These are phyloP conservation scores for Penicillium soppii DNA, from an alignment of 495 filamentous ascomycete genomes.

Conservation along the genomic window DNA sequence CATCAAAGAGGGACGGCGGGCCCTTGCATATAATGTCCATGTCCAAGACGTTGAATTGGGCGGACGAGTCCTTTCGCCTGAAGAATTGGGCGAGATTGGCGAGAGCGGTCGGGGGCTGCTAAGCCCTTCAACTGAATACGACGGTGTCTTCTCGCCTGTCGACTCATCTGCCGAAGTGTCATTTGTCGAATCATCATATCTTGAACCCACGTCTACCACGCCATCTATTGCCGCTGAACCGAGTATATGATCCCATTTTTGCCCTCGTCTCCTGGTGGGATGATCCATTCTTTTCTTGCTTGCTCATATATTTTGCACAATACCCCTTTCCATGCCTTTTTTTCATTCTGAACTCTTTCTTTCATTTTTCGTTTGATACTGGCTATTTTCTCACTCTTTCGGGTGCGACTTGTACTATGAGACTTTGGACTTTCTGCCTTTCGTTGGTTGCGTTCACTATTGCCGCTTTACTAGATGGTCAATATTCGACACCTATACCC, in stretches of 20 bases:
- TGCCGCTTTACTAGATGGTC: background rate
- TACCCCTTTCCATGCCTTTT: constrained; percentile 21
- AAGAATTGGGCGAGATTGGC: constrained; percentile 60
- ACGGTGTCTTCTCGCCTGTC: constrained; percentile 2
- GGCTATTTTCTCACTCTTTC: constrained; percentile 4
- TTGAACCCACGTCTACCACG: background rate
- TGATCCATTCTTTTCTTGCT: constrained; percentile 7
- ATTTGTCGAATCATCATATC: constrained; percentile 14
- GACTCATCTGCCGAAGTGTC: constrained; percentile 6
- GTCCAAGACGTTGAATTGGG: constrained; percentile 77
- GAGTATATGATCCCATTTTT: constrained; percentile 4
- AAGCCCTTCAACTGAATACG: constrained; percentile 27
- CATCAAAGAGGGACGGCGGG: constrained; percentile 82
- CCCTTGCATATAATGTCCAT: constrained; percentile 75
- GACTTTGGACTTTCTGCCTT: constrained; percentile 7
- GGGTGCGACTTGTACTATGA: constrained; percentile 5
- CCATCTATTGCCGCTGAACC: constrained; percentile 1
- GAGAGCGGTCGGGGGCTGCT: constrained; percentile 36
- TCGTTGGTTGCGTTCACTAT: constrained; percentile 2
- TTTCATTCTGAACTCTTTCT: constrained; percentile 4
- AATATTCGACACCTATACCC: constrained; percentile 1
- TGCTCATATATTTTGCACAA: constrained; percentile 19
- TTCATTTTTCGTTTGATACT: constrained; percentile 9
- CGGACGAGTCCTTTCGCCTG: constrained; percentile 71
- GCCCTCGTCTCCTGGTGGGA: constrained; percentile 29